A percentile compares a stretch with the other conserved stretches of the same genome.
These are phyloP conservation scores for Lichina pygmaea DNA, from an alignment of 495 filamentous ascomycete genomes.

Conservation along the genomic window DNA sequence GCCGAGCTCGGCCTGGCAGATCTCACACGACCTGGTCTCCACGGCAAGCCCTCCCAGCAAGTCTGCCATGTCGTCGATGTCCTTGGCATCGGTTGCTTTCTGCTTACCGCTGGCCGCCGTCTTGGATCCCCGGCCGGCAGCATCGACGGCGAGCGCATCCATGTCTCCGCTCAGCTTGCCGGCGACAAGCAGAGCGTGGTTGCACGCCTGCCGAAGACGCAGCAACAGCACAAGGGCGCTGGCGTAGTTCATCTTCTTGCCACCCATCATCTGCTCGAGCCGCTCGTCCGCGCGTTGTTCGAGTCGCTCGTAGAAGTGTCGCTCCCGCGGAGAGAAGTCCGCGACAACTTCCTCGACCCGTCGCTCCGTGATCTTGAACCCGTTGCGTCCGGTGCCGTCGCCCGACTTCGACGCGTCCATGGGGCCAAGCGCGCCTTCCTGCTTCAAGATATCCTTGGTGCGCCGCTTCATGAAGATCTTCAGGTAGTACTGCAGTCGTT, in stretches of 20 bases:
- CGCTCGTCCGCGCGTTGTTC: constrained; percentile 64
- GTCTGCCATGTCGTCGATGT: constrained; percentile 61
- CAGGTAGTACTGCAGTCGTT: constrained; percentile 56
- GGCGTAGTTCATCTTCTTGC: constrained; percentile 44
- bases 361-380: constrained; percentile 67
- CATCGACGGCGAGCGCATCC: constrained; percentile 35
- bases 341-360: constrained; percentile 59
- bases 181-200: constrained; percentile 70
- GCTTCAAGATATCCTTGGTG: constrained; percentile 80
- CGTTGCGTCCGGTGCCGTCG: constrained; percentile 18
- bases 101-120: constrained; percentile 11
- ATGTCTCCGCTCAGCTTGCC: constrained; percentile 65
- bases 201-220: constrained; percentile 75
- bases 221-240: constrained; percentile 70
- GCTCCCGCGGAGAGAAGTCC: constrained; percentile 55
- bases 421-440: constrained; percentile 46
- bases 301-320: constrained; percentile 59
- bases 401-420: constrained; percentile 24
- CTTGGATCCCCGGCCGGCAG: neutral
- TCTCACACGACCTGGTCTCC: constrained; percentile 59
- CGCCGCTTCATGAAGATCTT: constrained; percentile 89
- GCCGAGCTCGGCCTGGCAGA: constrained; percentile 50
- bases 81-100: constrained; percentile 20
- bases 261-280: constrained; percentile 67
- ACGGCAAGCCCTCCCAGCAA: constrained; percentile 66